Base-by-base conservation (phyloP, 352 stramenopile species). In the Phytophthora syringae region DNA sequence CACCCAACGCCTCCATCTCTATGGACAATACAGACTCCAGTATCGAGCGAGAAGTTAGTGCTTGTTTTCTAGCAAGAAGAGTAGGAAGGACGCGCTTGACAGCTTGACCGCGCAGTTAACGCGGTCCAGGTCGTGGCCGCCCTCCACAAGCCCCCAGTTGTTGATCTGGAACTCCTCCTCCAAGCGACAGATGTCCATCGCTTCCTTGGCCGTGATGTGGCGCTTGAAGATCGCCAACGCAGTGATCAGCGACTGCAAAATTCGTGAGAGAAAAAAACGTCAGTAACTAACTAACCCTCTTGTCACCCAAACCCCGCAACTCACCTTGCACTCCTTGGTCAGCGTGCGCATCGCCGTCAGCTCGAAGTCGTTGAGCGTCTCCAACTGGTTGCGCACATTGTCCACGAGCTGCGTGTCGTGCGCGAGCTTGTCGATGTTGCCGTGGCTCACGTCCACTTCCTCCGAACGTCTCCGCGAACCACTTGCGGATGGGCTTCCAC, bases 161-260 rank as follows among this genome's bases (percentile, higher is more conserved):
- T 76, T 82, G 64, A 96, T 96, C 79, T 96, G 86, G 74, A 93
- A 96, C 59, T 96, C 88, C 48, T 96, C 88, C 56, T 96, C 88
- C 48, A 95, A 56, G 25, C 88, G 86, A 43, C 82, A 87, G 15
- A 94, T 77, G 5, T 94, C 85, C 74, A 94, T 93, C 9, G 88
- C 88, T 61, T 95, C 88, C 67, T 90, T 94, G 24, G 86, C 72
- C 24, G 84, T 93, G 52, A 95, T 88, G 68, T 95, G 82, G 32
- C 88, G 88, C 70, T 94, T 93, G 60, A 83, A 84, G n/a, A 95
- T 62, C 12, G 86, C 88, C 56, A 91, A 62, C 22, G 88, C 84
- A 25, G 86, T 89, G 72, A 94, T 94, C 40, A 95, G 74, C 52
- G 88, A 95, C 86, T 91, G 44, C 32, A 52, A 30, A 11, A 67